Evolutionary conservation across 2,329 filamentous ascomycete species (phyloP), one percentile per base, ranked within the genome.

Genomic region (Sporothrix mexicana): DNA sequence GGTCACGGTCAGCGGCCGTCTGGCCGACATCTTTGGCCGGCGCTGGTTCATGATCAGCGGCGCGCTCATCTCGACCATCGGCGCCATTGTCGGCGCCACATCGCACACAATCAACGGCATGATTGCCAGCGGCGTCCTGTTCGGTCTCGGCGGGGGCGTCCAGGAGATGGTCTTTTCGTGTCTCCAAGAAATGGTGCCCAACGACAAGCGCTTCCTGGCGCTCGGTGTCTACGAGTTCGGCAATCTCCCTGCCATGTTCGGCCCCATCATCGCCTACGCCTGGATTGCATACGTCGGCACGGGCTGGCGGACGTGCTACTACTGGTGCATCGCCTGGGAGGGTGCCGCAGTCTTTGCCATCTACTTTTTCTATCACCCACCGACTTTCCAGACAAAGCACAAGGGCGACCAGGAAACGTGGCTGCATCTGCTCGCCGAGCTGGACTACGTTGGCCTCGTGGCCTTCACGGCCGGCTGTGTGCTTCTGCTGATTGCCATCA

Each of bases 21-120:
- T 83, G 12, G 80, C 80, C 1, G 82, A 83, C 73, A 81, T 83
- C 41, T 82, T 82, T 53, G 81, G 81, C 7, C 74, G 80, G 17
- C 78, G 81, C 43, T 82, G 78, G 74, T 82, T 82, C 72, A 76
- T 82, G 66, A 77, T 82, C 30, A 76, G 78, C 5, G 82, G 81
- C 1, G 78, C 80, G 8, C 49, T 77, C 15, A 75, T 80, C 2
- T 77, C 79, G 6, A 77, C 81, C 8, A 76, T 83, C n/a, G 81
- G 81, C 6, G 79, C 79, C 45, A 78, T 83, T 36, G 77, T 83
- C 5, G 80, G 81, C 8, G 81, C 81, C 0, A 83, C 80, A 0
- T 80, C 79, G 10, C 77, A 81, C 67, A 78, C 72, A 51, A 83
- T 83, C 71, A 78, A 78, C 12, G 79, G 81, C 61, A 82, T 83